phyloP scores from a whole-genome alignment of 129 eudicot species.

The Tagetes patula region DNA sequence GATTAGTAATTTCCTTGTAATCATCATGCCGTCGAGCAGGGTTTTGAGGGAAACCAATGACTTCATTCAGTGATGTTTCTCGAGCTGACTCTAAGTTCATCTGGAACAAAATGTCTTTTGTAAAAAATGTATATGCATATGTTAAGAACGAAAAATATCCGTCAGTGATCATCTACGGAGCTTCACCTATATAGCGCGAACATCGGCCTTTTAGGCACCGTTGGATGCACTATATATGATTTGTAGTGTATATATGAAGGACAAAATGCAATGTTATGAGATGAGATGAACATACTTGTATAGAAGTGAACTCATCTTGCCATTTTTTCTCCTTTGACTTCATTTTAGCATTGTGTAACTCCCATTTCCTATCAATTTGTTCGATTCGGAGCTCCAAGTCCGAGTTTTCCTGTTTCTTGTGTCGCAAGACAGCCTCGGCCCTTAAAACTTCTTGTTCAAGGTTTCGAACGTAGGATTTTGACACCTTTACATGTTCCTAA shows the following conservation, averaged over 20 bases:
- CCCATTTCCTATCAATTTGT: slow-evolving; percentile 52
- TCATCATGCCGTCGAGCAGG: neutral
- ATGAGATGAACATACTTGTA: slow-evolving; percentile 51
- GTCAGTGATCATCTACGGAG: too few relatives aligned
- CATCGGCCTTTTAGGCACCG: too few relatives aligned
- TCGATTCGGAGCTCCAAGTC: slow-evolving; percentile 40
- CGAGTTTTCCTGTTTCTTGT: slow-evolving; percentile 51
- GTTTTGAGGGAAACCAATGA: slow-evolving; percentile 10
- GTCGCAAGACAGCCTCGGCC: slow-evolving; percentile 49
- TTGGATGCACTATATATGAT: too few relatives aligned
- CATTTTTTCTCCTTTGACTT: slow-evolving; percentile 60
- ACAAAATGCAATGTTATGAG: neutral
- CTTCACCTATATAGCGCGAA: too few relatives aligned
- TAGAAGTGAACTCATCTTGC: slow-evolving; percentile 68
- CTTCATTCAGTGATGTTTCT: slow-evolving; percentile 21
- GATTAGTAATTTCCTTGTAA: neutral
- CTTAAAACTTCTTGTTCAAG: slow-evolving; percentile 55
- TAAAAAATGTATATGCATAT: neutral
- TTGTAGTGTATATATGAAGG: neutral
- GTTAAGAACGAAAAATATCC: neutral
- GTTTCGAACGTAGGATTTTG: slow-evolving; percentile 35
- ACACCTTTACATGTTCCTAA: slow-evolving; percentile 45
- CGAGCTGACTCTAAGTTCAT: slow-evolving; percentile 22
- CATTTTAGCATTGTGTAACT: slow-evolving; percentile 56
- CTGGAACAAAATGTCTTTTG: neutral